Conservation (phyloP, 345 rosid genomes). For the Rhizophora apiculata region DNA sequence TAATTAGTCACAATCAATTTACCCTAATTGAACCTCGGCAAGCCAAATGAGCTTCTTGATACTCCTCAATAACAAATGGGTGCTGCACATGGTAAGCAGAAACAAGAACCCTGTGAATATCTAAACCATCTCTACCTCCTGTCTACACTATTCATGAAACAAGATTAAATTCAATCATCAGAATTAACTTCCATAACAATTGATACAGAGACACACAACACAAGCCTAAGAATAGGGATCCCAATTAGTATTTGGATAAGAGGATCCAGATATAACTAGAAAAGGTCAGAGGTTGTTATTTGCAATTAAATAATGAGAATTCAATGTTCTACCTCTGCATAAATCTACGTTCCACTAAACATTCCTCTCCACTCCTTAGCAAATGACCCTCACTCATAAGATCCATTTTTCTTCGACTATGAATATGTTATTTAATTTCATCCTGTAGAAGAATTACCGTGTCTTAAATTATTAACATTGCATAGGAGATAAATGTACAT, state of each 20-base stretch:
- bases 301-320: not conserved
- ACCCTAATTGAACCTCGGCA: constrained; percentile 49
- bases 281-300: not conserved
- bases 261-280: too few relatives aligned
- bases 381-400: not conserved
- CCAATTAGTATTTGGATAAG: too few relatives aligned
- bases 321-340: not conserved
- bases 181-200: not conserved
- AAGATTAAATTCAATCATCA: not conserved
- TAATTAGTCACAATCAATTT: constrained; percentile 21
- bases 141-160: not conserved
- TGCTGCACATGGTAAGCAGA: constrained; percentile 28
- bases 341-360: not conserved
- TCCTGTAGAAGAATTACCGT: not conserved
- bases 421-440: not conserved
- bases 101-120: constrained; percentile 11
- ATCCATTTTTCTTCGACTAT: not conserved
- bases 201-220: not conserved
- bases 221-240: not conserved
- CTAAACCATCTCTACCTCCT: too few relatives aligned
- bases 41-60: constrained; percentile 43
- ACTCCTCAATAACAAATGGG: constrained; percentile 34
- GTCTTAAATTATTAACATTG: not conserved
- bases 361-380: not conserved
- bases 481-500: not conserved